Base-by-base conservation (phyloP, 192 early-diverging fungal species). In the Entomortierella beljakovae region DNA sequence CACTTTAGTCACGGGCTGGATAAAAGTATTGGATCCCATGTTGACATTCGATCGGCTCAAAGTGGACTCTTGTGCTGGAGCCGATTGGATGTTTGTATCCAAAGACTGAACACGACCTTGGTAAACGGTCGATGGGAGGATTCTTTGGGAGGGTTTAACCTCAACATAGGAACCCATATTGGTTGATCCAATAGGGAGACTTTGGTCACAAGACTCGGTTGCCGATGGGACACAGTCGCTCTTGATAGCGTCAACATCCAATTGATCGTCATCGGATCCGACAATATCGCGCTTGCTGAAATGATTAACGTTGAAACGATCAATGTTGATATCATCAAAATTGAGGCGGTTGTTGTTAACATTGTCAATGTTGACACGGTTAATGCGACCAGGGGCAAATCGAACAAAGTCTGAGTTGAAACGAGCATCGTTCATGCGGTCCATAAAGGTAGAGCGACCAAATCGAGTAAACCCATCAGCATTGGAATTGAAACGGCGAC, bases 1-100 rank as follows among this genome's bases (percentile, higher is more conserved):
- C 10, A 76, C 72, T 10, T 68, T 61, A 22, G 72, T 76, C 46
- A 55, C 31, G 2, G 71, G 71, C 37, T 74, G 63, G 58, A 74
- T 66, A 16, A 1, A 25, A 11, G 72, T 76, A n/a, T 76, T 22
- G 15, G 72, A 76, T 6, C 53, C 72, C 37, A 76, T 6, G 26
- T 72, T 33, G 10, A 57, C 34, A 59, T 56, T 26, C 35, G 42
- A 40, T 8, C 6, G 63, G 54, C 29, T 16, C 42, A 29, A 29
- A 15, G 46, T 58, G 38, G 29, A 25, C 20, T 9, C 31, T 62
- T 20, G 42, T 28, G n/a, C 55, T 28, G 55, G 32, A 5, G 70
- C 49, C 0, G 70, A 61, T 1, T 31, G 6, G 8, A 72, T 28
- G 20, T 72, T 46, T 7, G 70, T 54, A 2, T 23, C 54, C 7